phyloP scores from a whole-genome alignment of 495 filamentous ascomycete genomes.

The Platismatia glauca region DNA sequence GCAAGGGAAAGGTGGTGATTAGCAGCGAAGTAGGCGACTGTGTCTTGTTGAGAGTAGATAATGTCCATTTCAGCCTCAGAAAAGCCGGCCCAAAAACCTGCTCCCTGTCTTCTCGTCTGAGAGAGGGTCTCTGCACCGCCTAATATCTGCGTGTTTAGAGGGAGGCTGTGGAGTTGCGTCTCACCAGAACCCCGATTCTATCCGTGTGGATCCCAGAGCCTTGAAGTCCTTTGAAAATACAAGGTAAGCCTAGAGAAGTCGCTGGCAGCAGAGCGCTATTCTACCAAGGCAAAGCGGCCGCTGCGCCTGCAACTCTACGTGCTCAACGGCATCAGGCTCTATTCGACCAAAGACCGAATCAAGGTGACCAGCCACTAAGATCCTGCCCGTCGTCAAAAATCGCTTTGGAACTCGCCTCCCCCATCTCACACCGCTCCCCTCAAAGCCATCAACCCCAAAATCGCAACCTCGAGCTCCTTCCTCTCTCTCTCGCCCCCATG shows the following conservation, averaged over 20 bases:
- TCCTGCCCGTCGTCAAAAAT: no score
- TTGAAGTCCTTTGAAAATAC: neutral
- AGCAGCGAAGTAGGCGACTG: neutral
- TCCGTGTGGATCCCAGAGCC: neutral
- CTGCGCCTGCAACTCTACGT: neutral
- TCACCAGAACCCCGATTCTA: neutral
- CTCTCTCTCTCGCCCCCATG: slow-evolving; percentile 25
- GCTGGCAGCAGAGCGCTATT: neutral
- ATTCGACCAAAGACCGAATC: no score
- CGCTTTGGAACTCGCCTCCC: neutral
- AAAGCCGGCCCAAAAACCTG: no score
- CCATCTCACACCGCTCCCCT: slow-evolving; percentile 41
- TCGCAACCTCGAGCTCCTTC: slow-evolving; percentile 49
- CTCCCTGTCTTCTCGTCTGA: neutral
- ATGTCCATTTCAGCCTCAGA: no score
- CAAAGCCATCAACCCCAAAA: slow-evolving; percentile 66
- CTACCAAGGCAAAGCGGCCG: neutral
- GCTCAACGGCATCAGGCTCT: neutral
- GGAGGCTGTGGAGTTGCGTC: neutral
- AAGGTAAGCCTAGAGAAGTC: neutral
- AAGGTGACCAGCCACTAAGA: no score
- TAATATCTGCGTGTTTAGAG: neutral
- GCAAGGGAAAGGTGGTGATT: slow-evolving; percentile 12
- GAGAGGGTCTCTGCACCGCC: neutral
- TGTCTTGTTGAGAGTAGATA: neutral